Evolutionary conservation across 2,329 filamentous ascomycete genomes (phyloP).

Genomic region (Metarhizium rileyi): DNA sequence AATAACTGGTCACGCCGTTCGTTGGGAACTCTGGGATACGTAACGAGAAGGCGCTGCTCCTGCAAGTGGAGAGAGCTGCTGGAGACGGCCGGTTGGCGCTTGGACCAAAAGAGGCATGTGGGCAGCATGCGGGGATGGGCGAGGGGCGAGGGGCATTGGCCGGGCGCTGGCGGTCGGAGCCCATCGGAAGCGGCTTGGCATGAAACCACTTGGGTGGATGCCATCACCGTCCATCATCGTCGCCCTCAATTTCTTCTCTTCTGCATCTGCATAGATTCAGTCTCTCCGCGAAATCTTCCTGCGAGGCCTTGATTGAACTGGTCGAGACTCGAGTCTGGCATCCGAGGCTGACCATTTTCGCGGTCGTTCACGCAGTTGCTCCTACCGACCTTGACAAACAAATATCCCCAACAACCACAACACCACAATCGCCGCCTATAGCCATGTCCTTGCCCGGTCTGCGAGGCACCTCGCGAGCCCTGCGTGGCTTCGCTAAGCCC

Average conservation of each 20-base stretch:
- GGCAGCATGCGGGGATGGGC: constrained; percentile 4
- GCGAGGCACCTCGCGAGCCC: constrained; percentile 38
- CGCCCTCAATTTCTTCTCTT: neutral
- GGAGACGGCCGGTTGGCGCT: neutral
- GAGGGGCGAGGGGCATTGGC: constrained; percentile 2
- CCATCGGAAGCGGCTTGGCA: constrained; percentile 6
- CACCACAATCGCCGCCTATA: constrained; percentile 6
- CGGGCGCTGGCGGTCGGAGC: constrained; percentile 16
- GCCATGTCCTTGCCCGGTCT: constrained; percentile 39
- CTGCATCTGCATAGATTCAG: neutral
- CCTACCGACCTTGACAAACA: constrained; percentile 3
- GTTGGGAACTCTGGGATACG: too few relatives aligned
- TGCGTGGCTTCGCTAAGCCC: constrained; percentile 31
- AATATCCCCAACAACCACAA: constrained; percentile 8
- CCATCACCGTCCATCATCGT: neutral
- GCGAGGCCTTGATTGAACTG: constrained; percentile 5
- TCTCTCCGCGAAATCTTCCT: neutral
- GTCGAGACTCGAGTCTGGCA: constrained; percentile 22
- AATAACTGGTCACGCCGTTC: too few relatives aligned
- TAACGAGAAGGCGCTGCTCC: constrained; percentile 2
- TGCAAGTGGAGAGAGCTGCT: neutral
- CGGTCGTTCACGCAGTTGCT: neutral
- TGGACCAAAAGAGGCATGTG: too few relatives aligned
- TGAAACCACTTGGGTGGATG: neutral
- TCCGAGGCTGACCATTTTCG: constrained; percentile 20